phyloP scores from a whole-genome alignment of 2,329 filamentous ascomycete genomes.

The Pseudocercospora eumusae region DNA sequence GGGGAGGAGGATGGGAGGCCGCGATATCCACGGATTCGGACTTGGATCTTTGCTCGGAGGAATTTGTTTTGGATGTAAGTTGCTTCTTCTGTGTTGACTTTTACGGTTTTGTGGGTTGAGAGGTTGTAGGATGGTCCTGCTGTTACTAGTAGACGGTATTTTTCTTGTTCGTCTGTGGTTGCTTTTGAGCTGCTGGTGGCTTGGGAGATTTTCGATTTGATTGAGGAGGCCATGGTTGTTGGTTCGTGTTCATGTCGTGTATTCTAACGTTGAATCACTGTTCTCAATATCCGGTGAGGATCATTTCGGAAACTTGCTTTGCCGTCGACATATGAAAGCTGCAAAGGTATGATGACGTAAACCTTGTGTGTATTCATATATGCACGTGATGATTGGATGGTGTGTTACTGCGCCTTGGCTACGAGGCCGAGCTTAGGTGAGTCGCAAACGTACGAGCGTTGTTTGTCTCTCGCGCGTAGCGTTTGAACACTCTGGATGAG shows the following conservation, averaged over 20 bases:
- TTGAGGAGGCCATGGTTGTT: slow-evolving; percentile 29
- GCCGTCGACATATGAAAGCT: neutral
- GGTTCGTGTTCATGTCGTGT: neutral
- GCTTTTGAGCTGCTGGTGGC: slow-evolving; percentile 21
- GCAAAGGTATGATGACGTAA: slow-evolving; percentile 6
- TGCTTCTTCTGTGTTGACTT: slow-evolving; percentile 67
- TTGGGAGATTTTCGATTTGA: slow-evolving; percentile 29
- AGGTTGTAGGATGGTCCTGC: slow-evolving; percentile 76
- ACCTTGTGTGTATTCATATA: too few relatives aligned
- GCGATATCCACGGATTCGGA: slow-evolving; percentile 69
- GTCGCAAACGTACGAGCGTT: neutral
- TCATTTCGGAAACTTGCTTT: neutral
- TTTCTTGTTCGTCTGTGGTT: slow-evolving; percentile 47
- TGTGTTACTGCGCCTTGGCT: neutral
- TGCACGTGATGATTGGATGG: neutral
- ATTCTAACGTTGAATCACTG: neutral
- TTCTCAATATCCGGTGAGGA: neutral
- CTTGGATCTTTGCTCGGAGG: slow-evolving; percentile 68
- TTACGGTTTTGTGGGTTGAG: slow-evolving; percentile 66
- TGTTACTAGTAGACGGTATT: slow-evolving; percentile 78
- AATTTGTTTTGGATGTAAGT: slow-evolving; percentile 64
- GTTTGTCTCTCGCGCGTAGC: neutral
- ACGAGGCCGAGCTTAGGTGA: neutral
- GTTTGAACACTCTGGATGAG: neutral
- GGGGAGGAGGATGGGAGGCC: slow-evolving; percentile 70